phyloP scores from a whole-genome alignment of 768 basidiomycete genomes.

The Arthromyces matolae region DNA sequence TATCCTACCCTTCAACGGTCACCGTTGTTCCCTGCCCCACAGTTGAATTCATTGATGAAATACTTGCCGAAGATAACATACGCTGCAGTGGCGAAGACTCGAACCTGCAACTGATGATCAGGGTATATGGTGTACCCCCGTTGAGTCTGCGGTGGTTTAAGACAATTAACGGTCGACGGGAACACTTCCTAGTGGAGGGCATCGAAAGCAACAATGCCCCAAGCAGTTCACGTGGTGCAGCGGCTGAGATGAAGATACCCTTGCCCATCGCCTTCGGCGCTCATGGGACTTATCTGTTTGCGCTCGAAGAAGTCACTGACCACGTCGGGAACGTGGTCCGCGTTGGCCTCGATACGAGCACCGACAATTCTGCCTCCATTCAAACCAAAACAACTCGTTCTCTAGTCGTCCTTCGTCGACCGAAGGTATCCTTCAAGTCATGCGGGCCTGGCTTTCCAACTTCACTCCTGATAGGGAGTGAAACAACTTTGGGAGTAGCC shows the following conservation, averaged over 20 bases:
- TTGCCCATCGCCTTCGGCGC: conserved; percentile 59
- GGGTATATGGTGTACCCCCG: conserved; percentile 71
- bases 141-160: conserved; percentile 76
- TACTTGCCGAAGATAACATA: conserved; percentile 36
- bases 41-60: conserved; percentile 58
- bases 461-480: conserved; percentile 67
- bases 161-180: conserved; percentile 59
- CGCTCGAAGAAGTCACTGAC: conserved; percentile 81
- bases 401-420: conserved; percentile 67
- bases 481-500: conserved; percentile 52
- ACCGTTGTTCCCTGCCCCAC: conserved; percentile 80
- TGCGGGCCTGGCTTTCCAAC: conserved; percentile 71
- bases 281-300: conserved; percentile 67
- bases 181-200: conserved; percentile 79
- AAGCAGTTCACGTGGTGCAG: conserved; percentile 21
- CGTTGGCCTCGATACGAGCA: conserved; percentile 32
- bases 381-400: conserved; percentile 54
- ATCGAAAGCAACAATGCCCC: conserved; percentile 58
- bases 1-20: conserved; percentile 61
- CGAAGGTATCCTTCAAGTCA: conserved; percentile 65
- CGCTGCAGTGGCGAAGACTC: conserved; percentile 70
- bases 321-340: conserved; percentile 73
- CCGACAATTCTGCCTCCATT: conserved; percentile 19
- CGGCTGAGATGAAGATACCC: conserved; percentile 65
- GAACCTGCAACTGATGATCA: conserved; percentile 54